A percentile compares a stretch with the other conserved stretches of the same genome.
Conservation (phyloP, 2,329 filamentous ascomycete genomes). For the Blumeriella jaapii region DNA sequence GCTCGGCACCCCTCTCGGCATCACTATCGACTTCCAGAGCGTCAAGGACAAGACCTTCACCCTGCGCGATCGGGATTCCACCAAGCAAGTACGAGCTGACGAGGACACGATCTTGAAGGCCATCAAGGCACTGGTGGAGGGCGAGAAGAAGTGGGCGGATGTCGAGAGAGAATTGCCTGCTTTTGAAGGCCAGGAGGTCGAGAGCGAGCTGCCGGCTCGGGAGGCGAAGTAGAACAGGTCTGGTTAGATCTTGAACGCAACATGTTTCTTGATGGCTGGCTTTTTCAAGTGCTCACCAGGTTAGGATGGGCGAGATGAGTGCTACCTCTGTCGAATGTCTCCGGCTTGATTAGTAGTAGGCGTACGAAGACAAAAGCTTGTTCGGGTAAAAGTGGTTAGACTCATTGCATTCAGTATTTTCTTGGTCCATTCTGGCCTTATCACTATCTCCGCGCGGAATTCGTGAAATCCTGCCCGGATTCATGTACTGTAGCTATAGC, state of each 20-base stretch:
- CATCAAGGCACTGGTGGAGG: constrained; percentile 39
- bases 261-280: neutral
- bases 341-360: constrained; percentile 3
- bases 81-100: constrained; percentile 76
- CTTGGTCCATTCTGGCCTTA: too few relatives aligned
- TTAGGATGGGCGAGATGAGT: neutral
- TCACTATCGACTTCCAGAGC: constrained; percentile 94
- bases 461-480: too few relatives aligned
- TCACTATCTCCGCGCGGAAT: too few relatives aligned
- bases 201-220: constrained; percentile 20
- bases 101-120: constrained; percentile 71
- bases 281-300: too few relatives aligned
- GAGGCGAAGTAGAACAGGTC: constrained; percentile 5
- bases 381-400: too few relatives aligned
- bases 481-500: too few relatives aligned
- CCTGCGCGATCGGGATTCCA: constrained; percentile 81
- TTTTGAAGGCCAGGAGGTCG: constrained; percentile 64
- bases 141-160: constrained; percentile 50
- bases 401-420: too few relatives aligned
- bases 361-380: constrained; percentile 1
- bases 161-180: constrained; percentile 67
- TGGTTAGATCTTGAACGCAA: neutral
- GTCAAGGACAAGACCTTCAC: constrained; percentile 79
- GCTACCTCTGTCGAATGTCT: neutral
- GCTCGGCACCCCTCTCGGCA: constrained; percentile 83